Evolutionary conservation across 257 asterid species (phyloP), one percentile per base, ranked within the genome.

Genomic region (Anisodus acutangulus): DNA sequence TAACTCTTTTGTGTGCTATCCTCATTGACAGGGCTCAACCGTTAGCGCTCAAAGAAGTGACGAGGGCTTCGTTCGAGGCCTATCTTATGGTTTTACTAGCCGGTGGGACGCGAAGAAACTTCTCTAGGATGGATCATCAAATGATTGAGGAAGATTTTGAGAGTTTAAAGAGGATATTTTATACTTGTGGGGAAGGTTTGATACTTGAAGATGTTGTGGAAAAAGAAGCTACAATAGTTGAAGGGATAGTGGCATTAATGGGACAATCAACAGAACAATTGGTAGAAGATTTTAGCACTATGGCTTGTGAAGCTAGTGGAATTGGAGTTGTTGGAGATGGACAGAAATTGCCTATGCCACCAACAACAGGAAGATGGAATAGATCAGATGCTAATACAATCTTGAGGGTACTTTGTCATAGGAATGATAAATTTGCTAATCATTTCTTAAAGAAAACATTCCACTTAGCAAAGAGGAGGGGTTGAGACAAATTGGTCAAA

Each of bases 61-160:
- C 93, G 98, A 92, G 88, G 89, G 98, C 99, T 3, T 91, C 94
- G 3, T 92, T 94, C 60, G 98, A 94, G 92, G 97, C 97, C 0
- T 93, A 85, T 49, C 88, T 93, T 1, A 92, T 93, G 98, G 98
- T 96, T 26, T 71, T 96, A 82, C 90, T 96, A 6, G 99, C 99
- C 0, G 98, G 99, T 1, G 99, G 98, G 2, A 88, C 94, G 68
- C 88, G 93, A 0, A 84, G 98, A 80, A 85, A 88, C 45, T 96
- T 92, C 39, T 80, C 86, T 0, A 81, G 92, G 83, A 3, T 60
- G 22, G 99, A 96, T 10, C 98, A 93, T 41, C 86, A 72, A 4
- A 94, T 96, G 95, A 91, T 96, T 6, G 95, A 92, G 91, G 99
- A 94, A 85, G 99, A 96, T 79, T 92, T 93, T 2, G 93, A 90